Percentiles rank a stretch among this genome's conserved stretches.
These are phyloP conservation scores for Hammondia hammondi DNA, from an alignment of 169 alveolate species.

Conservation along the genomic window DNA sequence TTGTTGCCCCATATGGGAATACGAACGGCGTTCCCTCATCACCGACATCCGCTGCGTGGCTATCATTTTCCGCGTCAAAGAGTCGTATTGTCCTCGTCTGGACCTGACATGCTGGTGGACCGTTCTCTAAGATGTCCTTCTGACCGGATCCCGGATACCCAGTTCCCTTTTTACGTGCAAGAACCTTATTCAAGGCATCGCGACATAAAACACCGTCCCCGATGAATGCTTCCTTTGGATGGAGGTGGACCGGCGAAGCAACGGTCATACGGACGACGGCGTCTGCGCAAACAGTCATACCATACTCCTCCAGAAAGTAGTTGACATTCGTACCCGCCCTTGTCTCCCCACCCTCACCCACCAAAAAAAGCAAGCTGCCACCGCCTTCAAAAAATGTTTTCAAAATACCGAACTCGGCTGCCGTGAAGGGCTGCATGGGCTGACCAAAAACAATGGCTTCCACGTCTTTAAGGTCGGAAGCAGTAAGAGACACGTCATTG, in stretches of 20 bases:
- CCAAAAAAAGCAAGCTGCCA: not conserved
- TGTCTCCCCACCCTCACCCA: constrained; percentile 34
- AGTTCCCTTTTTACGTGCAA: not conserved
- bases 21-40: not conserved
- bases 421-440: constrained; percentile 12
- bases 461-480: not conserved
- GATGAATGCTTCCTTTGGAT: constrained; percentile 17
- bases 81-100: not conserved
- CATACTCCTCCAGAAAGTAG: constrained; percentile 35
- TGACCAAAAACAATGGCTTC: not conserved
- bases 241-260: not conserved
- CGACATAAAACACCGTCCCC: not conserved
- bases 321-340: constrained; percentile 7
- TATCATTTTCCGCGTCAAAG: not conserved
- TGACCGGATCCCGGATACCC: not conserved
- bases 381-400: not conserved
- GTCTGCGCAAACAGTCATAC: constrained; percentile 5
- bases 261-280: constrained; percentile 15
- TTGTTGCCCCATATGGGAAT: constrained; percentile 24
- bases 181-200: not conserved
- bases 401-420: not conserved
- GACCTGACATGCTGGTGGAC: not conserved
- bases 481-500: not conserved
- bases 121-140: not conserved
- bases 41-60: not conserved